Conservation (phyloP, 164 flowering plant genomes). For the Macadamia tetraphylla region DNA sequence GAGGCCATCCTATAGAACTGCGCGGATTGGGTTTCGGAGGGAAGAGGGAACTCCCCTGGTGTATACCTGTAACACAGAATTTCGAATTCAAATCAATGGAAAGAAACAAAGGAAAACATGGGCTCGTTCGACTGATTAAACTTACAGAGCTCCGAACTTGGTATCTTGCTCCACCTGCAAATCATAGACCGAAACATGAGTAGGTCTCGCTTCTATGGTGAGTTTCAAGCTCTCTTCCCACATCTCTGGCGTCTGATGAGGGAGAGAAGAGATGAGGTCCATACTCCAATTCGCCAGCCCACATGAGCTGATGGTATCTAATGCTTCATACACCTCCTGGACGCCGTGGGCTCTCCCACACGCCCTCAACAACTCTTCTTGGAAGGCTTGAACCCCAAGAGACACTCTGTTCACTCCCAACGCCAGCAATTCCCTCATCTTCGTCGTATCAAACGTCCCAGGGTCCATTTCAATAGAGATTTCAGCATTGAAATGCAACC, state of each 20-base stretch:
- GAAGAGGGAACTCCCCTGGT: slow-evolving; percentile 88
- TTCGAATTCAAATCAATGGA: slow-evolving; percentile 2
- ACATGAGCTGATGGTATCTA: slow-evolving; percentile 57
- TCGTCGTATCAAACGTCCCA: slow-evolving; percentile 73
- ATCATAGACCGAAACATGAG: slow-evolving; percentile 89
- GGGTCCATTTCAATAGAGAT: slow-evolving; percentile 97
- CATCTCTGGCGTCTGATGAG: slow-evolving; percentile 74
- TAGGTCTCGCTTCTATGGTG: slow-evolving; percentile 53
- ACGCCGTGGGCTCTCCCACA: slow-evolving; percentile 95
- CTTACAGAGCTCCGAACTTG: slow-evolving; percentile 81
- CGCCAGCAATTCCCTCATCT: slow-evolving; percentile 49
- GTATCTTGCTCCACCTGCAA: slow-evolving; percentile 91
- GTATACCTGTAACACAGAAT: slow-evolving; percentile 56
- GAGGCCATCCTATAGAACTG: slow-evolving; percentile 79
- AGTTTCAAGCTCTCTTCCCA: slow-evolving; percentile 77
- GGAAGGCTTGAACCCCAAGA: slow-evolving; percentile 96
- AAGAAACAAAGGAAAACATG: background rate
- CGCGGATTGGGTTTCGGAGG: slow-evolving; percentile 74
- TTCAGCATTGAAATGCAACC: slow-evolving; percentile 55
- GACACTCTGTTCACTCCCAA: slow-evolving; percentile 93
- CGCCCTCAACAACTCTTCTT: slow-evolving; percentile 63
- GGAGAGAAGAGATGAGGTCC: slow-evolving; percentile 92
- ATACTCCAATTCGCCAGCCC: slow-evolving; percentile 86
- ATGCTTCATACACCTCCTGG: slow-evolving; percentile 64
- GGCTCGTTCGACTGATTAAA: slow-evolving; percentile 3